Evolutionary conservation across 2,329 filamentous ascomycete genomes (phyloP).

Genomic region (Colletotrichum cuscutae): DNA sequence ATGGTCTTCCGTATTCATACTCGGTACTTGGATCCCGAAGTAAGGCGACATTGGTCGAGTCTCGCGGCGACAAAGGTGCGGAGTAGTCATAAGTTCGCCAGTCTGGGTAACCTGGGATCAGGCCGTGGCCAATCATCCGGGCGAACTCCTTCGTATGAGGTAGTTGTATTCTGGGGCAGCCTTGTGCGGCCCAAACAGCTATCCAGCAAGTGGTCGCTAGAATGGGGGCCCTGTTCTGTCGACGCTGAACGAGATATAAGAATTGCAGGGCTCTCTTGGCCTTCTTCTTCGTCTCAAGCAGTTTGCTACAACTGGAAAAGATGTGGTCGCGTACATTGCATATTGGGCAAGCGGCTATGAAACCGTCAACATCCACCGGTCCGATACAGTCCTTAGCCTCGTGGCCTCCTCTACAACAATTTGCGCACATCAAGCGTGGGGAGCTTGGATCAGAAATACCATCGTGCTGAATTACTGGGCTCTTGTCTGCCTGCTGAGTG

Average conservation of each 20-base stretch:
- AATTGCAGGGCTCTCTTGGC: neutral
- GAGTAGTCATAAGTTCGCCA: slow-evolving; percentile 21
- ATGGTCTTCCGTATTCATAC: neutral
- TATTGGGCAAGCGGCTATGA: slow-evolving; percentile 12
- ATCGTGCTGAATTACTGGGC: neutral
- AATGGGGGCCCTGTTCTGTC: slow-evolving; percentile 16
- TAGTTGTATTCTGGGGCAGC: neutral
- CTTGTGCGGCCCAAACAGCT: neutral
- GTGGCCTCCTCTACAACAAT: slow-evolving; percentile 10
- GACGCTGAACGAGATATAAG: neutral
- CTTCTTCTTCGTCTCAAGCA: neutral
- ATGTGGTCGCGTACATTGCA: slow-evolving; percentile 9
- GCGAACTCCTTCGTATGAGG: slow-evolving; percentile 19
- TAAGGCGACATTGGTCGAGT: neutral
- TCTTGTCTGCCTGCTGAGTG: neutral
- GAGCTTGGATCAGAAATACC: neutral
- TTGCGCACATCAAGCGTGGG: neutral
- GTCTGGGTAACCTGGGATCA: neutral
- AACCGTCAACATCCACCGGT: neutral
- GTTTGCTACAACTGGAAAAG: neutral
- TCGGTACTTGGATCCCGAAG: slow-evolving; percentile 5
- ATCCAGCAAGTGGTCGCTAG: slow-evolving; percentile 11
- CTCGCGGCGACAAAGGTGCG: too few species aligned
- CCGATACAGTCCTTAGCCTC: slow-evolving; percentile 17
- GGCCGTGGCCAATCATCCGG: neutral